These are phyloP conservation scores for Coemansia sp. DNA, from an alignment of 192 early-diverging fungal species.

Conservation along the genomic window DNA sequence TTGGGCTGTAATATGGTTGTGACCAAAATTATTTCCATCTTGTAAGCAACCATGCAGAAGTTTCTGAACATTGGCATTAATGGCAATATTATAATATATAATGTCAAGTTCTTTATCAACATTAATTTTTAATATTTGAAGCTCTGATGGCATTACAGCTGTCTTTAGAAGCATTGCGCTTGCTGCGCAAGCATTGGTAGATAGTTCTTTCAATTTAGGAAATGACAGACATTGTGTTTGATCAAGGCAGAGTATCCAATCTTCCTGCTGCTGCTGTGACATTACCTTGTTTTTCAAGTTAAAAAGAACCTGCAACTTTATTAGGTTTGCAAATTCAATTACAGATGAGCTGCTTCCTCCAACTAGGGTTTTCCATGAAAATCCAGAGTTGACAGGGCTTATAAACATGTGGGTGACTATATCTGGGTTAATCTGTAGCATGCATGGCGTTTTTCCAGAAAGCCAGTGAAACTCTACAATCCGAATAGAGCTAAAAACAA, in stretches of 20 bases:
- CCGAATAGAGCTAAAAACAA: background rate
- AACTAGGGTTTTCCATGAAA: background rate
- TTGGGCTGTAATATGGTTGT: background rate
- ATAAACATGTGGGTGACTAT: background rate
- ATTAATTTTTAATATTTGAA: background rate
- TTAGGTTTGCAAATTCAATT: background rate
- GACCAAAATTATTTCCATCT: background rate
- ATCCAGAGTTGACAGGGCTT: background rate
- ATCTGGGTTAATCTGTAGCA: background rate
- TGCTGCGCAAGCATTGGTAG: background rate
- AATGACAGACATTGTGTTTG: background rate
- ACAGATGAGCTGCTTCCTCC: background rate
- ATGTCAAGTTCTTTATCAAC: background rate
- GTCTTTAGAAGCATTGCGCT: background rate
- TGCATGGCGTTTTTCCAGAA: background rate
- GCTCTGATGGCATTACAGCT: background rate
- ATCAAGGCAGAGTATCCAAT: background rate
- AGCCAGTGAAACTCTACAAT: background rate
- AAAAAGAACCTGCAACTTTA: background rate
- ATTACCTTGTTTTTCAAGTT: background rate
- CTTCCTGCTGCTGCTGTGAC: background rate
- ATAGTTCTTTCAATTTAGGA: background rate
- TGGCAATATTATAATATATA: background rate
- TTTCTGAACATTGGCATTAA: background rate
- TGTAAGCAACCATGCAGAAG: background rate